Base-by-base conservation (phyloP, 2,329 filamentous ascomycete species). In the Fusarium compactum region DNA sequence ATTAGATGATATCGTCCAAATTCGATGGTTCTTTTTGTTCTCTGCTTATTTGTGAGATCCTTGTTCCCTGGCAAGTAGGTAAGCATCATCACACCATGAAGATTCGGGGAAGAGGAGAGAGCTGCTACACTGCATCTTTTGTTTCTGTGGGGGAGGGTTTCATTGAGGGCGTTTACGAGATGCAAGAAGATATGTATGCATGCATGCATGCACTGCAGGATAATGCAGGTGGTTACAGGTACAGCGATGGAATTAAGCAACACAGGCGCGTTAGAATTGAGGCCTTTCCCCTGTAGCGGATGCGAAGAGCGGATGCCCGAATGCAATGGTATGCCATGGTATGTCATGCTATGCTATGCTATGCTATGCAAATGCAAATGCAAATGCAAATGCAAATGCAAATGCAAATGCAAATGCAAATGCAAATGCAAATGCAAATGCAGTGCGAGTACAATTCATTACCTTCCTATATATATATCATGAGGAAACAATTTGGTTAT, bases 11-110 rank as follows among this genome's bases (percentile, higher is more conserved):
- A 15, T 32, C 34, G 32, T 34, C 44, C 47, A 24, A n/a, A 52
- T 65, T 12, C 24, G 53, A 65, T 43, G 62, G 45, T 34, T 55
- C 43, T 48, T 63, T 63, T 47, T 47, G 27, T 59, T 59, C 45
- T 46, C 52, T 62, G 62, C 63, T 61, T 61, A 44, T 40, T 54
- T 34, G n/a, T 41, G 44, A 34, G 50, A 55, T 27, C 54, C 48
- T 43, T 22, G 32, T 63, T 44, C 43, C 53, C 56, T 46, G 62
- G 20, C 18, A 55, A 38, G 18, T 30, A 54, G 29, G 67, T 67
- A 54, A 70, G 67, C 67, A 70, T 54, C 50, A 70, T 59, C 67
- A 70, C 67, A 70, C 67, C 67, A 70, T 38, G 24, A 52, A 50
- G 44, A 51, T 38, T 20, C 24, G 61, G 60, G 59, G 60, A 64